Conservation (phyloP, 2,329 filamentous ascomycete species). For the Microsporum canis region DNA sequence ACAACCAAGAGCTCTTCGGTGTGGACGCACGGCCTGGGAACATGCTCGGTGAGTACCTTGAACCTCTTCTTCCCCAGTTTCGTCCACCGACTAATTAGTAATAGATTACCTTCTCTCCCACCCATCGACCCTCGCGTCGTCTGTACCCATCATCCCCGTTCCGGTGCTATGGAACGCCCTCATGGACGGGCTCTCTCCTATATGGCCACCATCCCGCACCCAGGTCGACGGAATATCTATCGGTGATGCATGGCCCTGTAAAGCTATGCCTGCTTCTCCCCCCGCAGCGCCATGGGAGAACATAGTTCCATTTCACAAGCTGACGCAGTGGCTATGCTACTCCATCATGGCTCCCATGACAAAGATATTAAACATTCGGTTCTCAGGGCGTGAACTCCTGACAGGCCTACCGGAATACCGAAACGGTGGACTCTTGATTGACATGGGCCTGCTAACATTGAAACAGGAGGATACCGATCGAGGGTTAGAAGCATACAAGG, state of each 20-base stretch:
- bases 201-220: constrained; percentile 82
- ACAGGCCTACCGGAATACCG: constrained; percentile 87
- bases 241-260: constrained; percentile 90
- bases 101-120: constrained; percentile 86
- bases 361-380: constrained; percentile 66
- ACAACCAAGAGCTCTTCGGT: constrained; percentile 75
- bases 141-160: constrained; percentile 73
- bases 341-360: constrained; percentile 88
- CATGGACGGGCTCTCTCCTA: constrained; percentile 72
- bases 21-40: constrained; percentile 76
- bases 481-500: constrained; percentile 57
- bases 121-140: constrained; percentile 76
- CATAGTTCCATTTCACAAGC: constrained; percentile 85
- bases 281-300: constrained; percentile 61
- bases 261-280: constrained; percentile 59
- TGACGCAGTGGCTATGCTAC: constrained; percentile 90
- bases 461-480: constrained; percentile 59
- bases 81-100: constrained; percentile 2
- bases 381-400: constrained; percentile 67
- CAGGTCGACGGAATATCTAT: constrained; percentile 76
- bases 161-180: constrained; percentile 84
- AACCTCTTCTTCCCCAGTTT: constrained; percentile 7
- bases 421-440: constrained; percentile 78
- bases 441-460: constrained; percentile 68
- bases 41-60: constrained; percentile 63